Base-by-base conservation (phyloP, 345 rosid species). In the Melaleuca quinquenervia region DNA sequence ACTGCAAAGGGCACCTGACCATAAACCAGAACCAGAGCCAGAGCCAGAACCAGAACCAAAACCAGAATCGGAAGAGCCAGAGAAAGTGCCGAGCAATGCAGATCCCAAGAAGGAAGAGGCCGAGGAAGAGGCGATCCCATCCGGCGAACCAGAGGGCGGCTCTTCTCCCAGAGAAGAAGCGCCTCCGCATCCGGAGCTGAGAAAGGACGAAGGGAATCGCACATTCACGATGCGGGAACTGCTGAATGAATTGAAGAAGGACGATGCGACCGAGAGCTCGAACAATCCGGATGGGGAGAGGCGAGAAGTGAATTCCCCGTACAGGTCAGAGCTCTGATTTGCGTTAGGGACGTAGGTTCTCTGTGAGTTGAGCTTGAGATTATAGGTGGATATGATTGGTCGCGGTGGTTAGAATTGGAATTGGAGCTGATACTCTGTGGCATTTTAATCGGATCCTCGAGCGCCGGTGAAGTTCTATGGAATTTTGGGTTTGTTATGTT, bases 191-290 rank as follows among this genome's bases (percentile, higher is more conserved):
- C 88, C 90, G 74, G 90, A 86, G 85, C 90, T 90, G 22, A 87
- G 86, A 80, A 95, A 91, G 52, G 94, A 91, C 64, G 92, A 93
- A 85, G 98, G 95, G 2, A 94, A 84, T 89, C 92, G 94, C 78
- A 92, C 98, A 11, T 96, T 97, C 90, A 96, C 99, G 45, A 95
- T 95, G 98, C 91, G 99, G 85, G 96, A 97, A 86, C 86, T 97
- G 83, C 96, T 95, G 56, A 92, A 88, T 84, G 98, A 94, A 86
- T 88, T 95, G 86, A 95, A 96, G 89, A 92, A 88, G 87, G 98
- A 94, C 8, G 97, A 93, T 83, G 95, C 90, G 11, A 91, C 90
- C 7, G 90, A 90, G 88, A 87, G 88, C 45, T 54, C 75, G 41
- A 55, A 45, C n/a, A 53, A 76, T 53, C 70, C 87, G 41, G 74